These are phyloP conservation scores for Salix caprea DNA, from an alignment of 345 rosid species.

Conservation along the genomic window DNA sequence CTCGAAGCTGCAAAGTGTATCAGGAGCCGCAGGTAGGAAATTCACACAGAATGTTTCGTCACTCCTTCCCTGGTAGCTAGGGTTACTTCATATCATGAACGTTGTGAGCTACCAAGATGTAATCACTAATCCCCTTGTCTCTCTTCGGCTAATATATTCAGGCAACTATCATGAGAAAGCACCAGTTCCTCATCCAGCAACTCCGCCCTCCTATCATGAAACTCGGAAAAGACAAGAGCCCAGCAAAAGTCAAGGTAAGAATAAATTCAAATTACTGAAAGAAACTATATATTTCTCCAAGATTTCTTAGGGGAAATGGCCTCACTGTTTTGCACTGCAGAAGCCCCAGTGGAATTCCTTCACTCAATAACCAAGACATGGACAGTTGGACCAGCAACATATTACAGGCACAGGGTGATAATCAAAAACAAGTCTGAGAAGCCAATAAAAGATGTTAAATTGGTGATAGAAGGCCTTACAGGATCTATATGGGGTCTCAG, in stretches of 20 bases:
- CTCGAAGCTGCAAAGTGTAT: constrained; percentile 21
- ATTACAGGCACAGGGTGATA: constrained; percentile 63
- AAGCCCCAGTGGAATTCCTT: constrained; percentile 42
- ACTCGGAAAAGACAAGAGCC: constrained; percentile 17
- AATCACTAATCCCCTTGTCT: background rate
- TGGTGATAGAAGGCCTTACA: constrained; percentile 45
- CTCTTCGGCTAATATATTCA: constrained; percentile 5
- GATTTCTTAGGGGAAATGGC: background rate
- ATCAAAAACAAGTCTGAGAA: constrained; percentile 56
- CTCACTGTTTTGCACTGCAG: constrained; percentile 9
- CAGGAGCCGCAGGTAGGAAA: constrained; percentile 5
- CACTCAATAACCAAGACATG: constrained; percentile 66
- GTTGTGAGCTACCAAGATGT: background rate
- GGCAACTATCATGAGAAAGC: constrained; percentile 30
- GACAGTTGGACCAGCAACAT: constrained; percentile 41
- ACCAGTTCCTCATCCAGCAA: constrained; percentile 26
- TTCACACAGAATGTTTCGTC: too few species aligned
- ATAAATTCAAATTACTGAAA: too few species aligned
- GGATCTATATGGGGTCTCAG: constrained; percentile 67
- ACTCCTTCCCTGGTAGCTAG: background rate
- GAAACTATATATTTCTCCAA: too few species aligned
- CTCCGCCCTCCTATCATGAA: constrained; percentile 22
- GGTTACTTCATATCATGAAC: background rate
- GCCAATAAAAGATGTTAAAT: constrained; percentile 44
- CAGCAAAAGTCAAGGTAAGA: constrained; percentile 28